Base-by-base conservation (phyloP, 75 land plant genomes). In the Gnetum montanum region DNA sequence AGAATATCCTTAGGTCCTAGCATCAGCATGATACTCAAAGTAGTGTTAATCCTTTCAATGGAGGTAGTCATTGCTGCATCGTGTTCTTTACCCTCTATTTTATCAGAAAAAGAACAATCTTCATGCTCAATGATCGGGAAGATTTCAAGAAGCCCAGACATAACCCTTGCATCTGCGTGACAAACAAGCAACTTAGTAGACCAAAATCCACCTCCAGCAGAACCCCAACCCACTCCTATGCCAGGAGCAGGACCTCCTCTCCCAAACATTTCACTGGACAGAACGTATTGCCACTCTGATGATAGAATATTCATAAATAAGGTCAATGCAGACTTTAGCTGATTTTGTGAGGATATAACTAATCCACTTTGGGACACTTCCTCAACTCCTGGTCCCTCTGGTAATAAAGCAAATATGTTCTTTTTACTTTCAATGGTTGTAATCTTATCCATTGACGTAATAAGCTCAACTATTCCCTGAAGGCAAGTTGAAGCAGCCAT, bases 231-330 rank as follows among this genome's bases (percentile, higher is more conserved):
- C 34, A 83, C 10, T 43, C 99, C 99, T 40, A 86, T 52, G 33
- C 96, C 96, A 38, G 96, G 99, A 49, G 99, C 83, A 57, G 92
- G 99, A 19, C 99, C 99, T 23, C 96, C 99, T 73, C 99, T 72
- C 25, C 77, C 76, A 58, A 71, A 80, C 12, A 30, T 65, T 57
- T 80, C 87, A 61, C 68, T 46, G 18, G 56, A 60, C 54, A 72
- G 83, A n/a, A 80, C 46, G 25, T 28, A 11, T 6, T 58, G 58
- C 61, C 74, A 70, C 38, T 70, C 77, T 27, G 57, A 58, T 24
- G 66, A 22, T 8, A 82, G 40, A 13, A 66, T 40, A 6, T 63
- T 49, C 58, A 78, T 62, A 34, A 67, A 72, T 28, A 50, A 20
- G 46, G 16, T 16, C 12, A 83, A 43, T 49, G 71, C 49, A 28